phyloP scores from a whole-genome alignment of 192 early-diverging fungal genomes.

The Dispira simplex region DNA sequence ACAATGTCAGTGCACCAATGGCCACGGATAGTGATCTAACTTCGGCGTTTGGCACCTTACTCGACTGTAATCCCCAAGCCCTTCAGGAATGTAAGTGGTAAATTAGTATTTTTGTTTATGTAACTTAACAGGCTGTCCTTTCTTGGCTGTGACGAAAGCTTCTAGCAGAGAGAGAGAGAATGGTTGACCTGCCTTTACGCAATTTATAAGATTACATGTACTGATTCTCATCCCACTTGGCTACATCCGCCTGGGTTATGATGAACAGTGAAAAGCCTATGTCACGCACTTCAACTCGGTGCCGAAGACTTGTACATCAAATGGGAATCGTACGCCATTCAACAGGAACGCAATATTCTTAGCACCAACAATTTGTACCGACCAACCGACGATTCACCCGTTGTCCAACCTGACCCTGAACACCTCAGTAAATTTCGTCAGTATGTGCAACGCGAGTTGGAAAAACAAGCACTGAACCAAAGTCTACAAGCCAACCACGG shows the following conservation, averaged over 20 bases:
- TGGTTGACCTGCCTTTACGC: too few relatives aligned
- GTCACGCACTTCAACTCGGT: constrained; percentile 7
- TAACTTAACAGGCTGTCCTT: too few relatives aligned
- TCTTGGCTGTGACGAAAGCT: too few relatives aligned
- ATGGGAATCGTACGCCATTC: constrained; percentile 28
- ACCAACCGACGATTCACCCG: neutral
- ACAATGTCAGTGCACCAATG: neutral
- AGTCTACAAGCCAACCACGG: too few relatives aligned
- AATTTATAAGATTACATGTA: too few relatives aligned
- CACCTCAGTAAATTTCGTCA: constrained; percentile 17
- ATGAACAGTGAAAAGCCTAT: neutral
- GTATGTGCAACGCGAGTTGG: constrained; percentile 12
- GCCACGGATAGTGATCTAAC: neutral
- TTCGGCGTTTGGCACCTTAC: neutral
- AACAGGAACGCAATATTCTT: neutral
- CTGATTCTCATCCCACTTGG: too few relatives aligned
- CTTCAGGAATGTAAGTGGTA: neutral
- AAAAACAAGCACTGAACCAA: constrained; percentile 10
- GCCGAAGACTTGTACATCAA: constrained; percentile 27
- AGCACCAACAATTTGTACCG: constrained; percentile 11
- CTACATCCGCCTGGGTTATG: too few relatives aligned
- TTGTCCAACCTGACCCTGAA: constrained; percentile 14
- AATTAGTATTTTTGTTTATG: too few relatives aligned
- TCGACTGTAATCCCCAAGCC: neutral
- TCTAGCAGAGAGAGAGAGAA: too few relatives aligned